Percentiles rank a stretch among this genome's conserved stretches.
phyloP scores from a whole-genome alignment of 176 grass and related monocot species.

The Aegilops speltoides region DNA sequence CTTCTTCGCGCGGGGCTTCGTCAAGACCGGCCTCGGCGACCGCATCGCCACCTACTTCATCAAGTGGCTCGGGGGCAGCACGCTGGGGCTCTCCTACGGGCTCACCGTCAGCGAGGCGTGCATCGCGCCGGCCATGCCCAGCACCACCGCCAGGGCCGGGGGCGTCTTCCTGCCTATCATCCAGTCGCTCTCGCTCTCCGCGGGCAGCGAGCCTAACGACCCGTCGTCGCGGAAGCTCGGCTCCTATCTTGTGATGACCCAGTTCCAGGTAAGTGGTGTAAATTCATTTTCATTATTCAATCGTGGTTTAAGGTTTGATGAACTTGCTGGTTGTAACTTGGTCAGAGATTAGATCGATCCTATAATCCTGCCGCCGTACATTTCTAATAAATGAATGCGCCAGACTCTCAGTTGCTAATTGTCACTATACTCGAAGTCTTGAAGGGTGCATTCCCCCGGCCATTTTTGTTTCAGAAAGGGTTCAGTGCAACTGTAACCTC shows the following conservation, averaged over 20 bases:
- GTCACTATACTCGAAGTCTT: neutral
- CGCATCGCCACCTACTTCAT: slow-evolving; percentile 90
- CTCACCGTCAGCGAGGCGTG: slow-evolving; percentile 87
- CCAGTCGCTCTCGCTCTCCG: slow-evolving; percentile 65
- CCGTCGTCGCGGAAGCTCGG: slow-evolving; percentile 68
- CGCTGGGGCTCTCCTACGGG: slow-evolving; percentile 78
- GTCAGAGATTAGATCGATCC: neutral
- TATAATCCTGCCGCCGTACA: neutral
- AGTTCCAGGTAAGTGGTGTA: slow-evolving; percentile 67
- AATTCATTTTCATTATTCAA: neutral
- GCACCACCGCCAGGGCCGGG: slow-evolving; percentile 88
- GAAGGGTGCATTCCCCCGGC: neutral
- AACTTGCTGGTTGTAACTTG: neutral
- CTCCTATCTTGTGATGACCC: slow-evolving; percentile 79
- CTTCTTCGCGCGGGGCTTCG: slow-evolving; percentile 90
- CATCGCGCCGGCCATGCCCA: slow-evolving; percentile 91
- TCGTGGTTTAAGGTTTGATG: neutral
- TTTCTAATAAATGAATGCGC: neutral
- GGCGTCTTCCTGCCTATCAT: slow-evolving; percentile 83
- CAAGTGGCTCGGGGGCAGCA: slow-evolving; percentile 83
- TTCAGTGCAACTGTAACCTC: neutral
- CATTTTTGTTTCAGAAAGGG: neutral
- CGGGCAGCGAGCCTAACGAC: slow-evolving; percentile 65
- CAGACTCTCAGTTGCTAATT: neutral
- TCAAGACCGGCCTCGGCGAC: slow-evolving; percentile 85